Percentiles rank a stretch among this genome's conserved stretches.
These are phyloP conservation scores for Phialocephala subalpina DNA, from an alignment of 2,329 filamentous ascomycete species.

Conservation along the genomic window DNA sequence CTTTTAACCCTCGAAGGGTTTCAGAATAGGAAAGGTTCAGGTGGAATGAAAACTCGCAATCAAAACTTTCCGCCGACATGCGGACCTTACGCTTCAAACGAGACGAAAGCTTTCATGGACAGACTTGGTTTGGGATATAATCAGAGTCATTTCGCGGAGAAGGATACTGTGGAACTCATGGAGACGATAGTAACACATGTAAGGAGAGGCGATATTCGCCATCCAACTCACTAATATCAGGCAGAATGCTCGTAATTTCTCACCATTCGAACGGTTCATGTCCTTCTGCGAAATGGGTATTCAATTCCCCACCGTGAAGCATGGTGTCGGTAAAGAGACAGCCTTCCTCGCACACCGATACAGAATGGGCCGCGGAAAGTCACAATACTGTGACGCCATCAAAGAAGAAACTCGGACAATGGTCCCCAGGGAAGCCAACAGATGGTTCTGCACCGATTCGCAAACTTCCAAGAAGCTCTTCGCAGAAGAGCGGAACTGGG, in stretches of 20 bases:
- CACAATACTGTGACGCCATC: neutral
- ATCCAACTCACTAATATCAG: neutral
- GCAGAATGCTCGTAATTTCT: neutral
- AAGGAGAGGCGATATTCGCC: neutral
- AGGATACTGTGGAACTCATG: neutral
- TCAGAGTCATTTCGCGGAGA: neutral
- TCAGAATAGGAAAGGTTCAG: neutral
- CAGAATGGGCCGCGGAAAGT: neutral
- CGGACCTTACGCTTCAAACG: neutral
- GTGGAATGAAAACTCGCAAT: neutral
- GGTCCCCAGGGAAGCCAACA: neutral
- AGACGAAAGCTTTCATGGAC: neutral
- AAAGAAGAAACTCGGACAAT: neutral
- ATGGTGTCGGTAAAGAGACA: neutral
- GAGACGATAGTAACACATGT: neutral
- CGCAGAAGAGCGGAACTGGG: neutral
- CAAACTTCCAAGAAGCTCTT: neutral
- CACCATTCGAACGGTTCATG: neutral
- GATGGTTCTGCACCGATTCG: neutral
- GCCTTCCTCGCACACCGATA: neutral
- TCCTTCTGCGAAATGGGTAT: neutral
- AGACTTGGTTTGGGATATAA: neutral
- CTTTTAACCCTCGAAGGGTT: neutral
- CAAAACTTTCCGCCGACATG: neutral
- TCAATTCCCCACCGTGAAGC: neutral